phyloP scores from a whole-genome alignment of 2,329 filamentous ascomycete species.

The Aspergillus terreus region DNA sequence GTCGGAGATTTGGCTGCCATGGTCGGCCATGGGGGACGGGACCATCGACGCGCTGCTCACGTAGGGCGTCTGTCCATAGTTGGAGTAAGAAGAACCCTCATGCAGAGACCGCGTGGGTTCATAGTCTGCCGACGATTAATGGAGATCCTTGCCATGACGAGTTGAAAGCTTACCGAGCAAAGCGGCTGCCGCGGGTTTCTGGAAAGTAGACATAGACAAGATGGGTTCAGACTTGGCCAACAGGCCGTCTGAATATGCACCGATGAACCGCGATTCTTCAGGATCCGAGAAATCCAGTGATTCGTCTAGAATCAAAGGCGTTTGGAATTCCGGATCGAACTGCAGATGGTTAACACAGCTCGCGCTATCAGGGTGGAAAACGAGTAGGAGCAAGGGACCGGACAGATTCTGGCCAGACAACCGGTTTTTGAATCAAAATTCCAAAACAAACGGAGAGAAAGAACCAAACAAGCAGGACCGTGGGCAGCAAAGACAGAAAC shows the following conservation, averaged over 20 bases:
- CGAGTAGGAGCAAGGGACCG: neutral
- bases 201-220: conserved; percentile 78
- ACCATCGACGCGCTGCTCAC: conserved; percentile 34
- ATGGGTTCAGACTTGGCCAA: conserved; percentile 58
- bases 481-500: conserved; percentile 24
- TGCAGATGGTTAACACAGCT: conserved; percentile 18
- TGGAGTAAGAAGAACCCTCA: conserved; percentile 40
- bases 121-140: conserved; percentile 26
- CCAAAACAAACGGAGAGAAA: conserved; percentile 7
- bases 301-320: conserved; percentile 47
- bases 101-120: conserved; percentile 35
- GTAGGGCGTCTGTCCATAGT: conserved; percentile 38
- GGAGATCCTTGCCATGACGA: neutral
- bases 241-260: conserved; percentile 48
- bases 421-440: conserved; percentile 13
- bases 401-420: conserved; percentile 16
- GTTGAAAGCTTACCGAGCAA: conserved; percentile 68
- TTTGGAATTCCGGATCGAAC: conserved; percentile 44
- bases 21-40: conserved; percentile 39
- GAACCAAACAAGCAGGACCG: conserved; percentile 4
- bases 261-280: conserved; percentile 43
- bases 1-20: conserved; percentile 39
- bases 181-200: conserved; percentile 70
- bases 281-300: conserved; percentile 44
- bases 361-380: conserved; percentile 4